These are phyloP conservation scores for Cercospora nicotianae DNA, from an alignment of 2,329 filamentous ascomycete species.

Conservation along the genomic window DNA sequence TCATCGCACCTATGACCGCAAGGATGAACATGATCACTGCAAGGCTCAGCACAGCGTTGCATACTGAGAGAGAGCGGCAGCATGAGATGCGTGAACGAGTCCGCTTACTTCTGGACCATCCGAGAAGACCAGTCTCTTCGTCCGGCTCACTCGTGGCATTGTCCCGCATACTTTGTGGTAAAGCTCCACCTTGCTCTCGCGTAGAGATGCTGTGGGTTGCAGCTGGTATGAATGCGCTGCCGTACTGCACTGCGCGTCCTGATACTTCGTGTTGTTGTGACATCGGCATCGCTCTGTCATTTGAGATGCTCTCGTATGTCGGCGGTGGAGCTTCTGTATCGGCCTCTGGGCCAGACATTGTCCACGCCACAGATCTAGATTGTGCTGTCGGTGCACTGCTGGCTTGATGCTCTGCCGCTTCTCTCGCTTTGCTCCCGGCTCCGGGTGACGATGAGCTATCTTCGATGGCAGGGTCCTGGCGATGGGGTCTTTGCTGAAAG, in stretches of 20 bases:
- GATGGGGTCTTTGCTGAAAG: slow-evolving; percentile 24
- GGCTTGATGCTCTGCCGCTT: slow-evolving; percentile 19
- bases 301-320: slow-evolving; percentile 28
- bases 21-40: slow-evolving; percentile 9
- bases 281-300: neutral
- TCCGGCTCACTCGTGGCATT: neutral
- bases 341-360: slow-evolving; percentile 15
- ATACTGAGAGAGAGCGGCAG: slow-evolving; percentile 14
- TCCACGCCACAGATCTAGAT: slow-evolving; percentile 23
- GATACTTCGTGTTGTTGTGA: neutral
- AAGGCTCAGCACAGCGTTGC: slow-evolving; percentile 20
- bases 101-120: neutral
- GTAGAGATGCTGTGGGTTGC: slow-evolving; percentile 17
- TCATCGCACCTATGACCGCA: neutral
- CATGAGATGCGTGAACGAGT: neutral
- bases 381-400: slow-evolving; percentile 13
- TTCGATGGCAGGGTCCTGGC: slow-evolving; percentile 26
- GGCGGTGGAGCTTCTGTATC: slow-evolving; percentile 29
- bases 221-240: neutral
- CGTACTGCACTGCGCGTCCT: slow-evolving; percentile 1
- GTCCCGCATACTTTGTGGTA: slow-evolving; percentile 26
- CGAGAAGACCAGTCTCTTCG: slow-evolving; percentile 24
- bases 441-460: slow-evolving; percentile 19
- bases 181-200: slow-evolving; percentile 13
- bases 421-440: slow-evolving; percentile 27